Conservation (phyloP, 2,329 filamentous ascomycete genomes). For the Claviceps paspali region DNA sequence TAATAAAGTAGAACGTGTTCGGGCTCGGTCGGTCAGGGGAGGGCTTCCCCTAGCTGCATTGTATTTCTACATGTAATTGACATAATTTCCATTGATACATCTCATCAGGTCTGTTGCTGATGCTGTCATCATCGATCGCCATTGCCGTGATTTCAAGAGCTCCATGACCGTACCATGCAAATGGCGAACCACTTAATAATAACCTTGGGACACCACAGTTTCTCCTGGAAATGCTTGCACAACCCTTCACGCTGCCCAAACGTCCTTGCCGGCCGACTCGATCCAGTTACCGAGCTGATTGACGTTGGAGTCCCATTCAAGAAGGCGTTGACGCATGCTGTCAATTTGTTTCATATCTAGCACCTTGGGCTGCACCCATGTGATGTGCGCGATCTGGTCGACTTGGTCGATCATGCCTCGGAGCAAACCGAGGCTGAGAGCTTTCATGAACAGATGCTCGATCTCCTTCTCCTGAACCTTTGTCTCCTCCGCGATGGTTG, state of each 20-base stretch:
- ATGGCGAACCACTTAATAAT: not conserved
- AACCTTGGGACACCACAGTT: not conserved
- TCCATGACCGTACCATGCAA: not conserved
- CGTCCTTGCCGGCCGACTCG: slow-evolving; percentile 81
- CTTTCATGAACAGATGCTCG: slow-evolving; percentile 98
- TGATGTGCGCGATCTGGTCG: slow-evolving; percentile 82
- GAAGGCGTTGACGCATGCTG: slow-evolving; percentile 72
- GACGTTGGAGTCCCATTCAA: slow-evolving; percentile 92
- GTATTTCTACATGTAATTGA: not conserved
- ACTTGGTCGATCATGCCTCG: slow-evolving; percentile 94
- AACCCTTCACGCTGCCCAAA: slow-evolving; percentile 63
- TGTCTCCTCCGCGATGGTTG: slow-evolving; percentile 77
- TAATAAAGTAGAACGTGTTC: too few species aligned
- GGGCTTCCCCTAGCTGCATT: too few species aligned
- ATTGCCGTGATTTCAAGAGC: not conserved
- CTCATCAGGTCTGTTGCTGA: too few species aligned
- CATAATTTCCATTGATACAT: not conserved
- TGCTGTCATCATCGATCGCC: too few species aligned
- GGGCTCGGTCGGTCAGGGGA: too few species aligned
- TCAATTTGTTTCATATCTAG: slow-evolving; percentile 90
- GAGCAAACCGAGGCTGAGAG: slow-evolving; percentile 80
- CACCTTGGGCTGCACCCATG: slow-evolving; percentile 98
- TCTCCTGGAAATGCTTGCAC: not conserved
- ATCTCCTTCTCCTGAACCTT: slow-evolving; percentile 86
- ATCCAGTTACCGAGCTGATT: slow-evolving; percentile 97